Evolutionary conservation across 176 grass and related monocot genomes (phyloP).

Genomic region (Saccharum spontaneum): DNA sequence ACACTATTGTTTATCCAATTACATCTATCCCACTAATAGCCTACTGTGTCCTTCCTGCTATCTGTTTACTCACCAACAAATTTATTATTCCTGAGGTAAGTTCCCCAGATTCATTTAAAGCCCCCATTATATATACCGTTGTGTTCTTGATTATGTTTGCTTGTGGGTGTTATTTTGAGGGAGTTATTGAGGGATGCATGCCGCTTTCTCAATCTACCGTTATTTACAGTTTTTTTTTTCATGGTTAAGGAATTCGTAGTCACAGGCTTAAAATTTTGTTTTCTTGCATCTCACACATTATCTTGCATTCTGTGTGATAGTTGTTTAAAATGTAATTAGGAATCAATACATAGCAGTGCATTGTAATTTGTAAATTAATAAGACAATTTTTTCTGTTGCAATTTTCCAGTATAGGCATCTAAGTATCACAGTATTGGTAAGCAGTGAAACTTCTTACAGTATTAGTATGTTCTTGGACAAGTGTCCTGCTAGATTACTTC

Average conservation of each 20-base stretch:
- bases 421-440: conserved; percentile 6
- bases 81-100: conserved; percentile 90
- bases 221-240: not conserved
- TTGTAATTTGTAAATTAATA: not conserved
- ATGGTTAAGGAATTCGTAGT: not conserved
- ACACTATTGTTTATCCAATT: conserved; percentile 87
- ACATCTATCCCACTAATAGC: conserved; percentile 82
- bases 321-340: not conserved
- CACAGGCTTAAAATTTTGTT: not conserved
- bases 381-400: not conserved
- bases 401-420: not conserved
- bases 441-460: not conserved
- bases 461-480: not conserved
- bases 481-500: not conserved
- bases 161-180: not conserved
- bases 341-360: not conserved
- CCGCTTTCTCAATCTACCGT: not conserved
- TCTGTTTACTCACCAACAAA: conserved; percentile 81
- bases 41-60: conserved; percentile 87
- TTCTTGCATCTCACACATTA: not conserved
- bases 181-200: not conserved
- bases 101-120: not conserved
- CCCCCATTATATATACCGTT: not conserved
- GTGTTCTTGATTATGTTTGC: conserved; percentile 1
- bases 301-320: not conserved